Base-by-base conservation (phyloP, 202 grass and related monocot genomes). In the Cymbopogon flexuosus region DNA sequence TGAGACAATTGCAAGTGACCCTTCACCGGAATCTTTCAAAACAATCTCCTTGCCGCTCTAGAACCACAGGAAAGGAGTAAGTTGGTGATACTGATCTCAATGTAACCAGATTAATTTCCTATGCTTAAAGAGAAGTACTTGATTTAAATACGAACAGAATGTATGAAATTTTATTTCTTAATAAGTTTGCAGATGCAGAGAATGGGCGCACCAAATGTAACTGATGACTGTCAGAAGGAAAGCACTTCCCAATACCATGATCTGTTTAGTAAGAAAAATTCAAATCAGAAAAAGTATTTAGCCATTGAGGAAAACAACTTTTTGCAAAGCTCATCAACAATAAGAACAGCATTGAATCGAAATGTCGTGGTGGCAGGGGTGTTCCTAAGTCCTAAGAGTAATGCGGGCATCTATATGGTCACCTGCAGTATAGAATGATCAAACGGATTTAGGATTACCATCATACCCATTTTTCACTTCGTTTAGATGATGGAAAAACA, bases 21-120 rank as follows among this genome's bases (percentile, higher is more conserved):
- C 61, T 63, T 86, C 61, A 65, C 81, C 54, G 19, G 56, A 75
- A 12, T 90, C 84, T 81, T 86, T 80, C 67, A 81, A 22, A 57
- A 78, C 70, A 78, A 78, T 58, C 45, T 86, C 84, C 1, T 82
- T 81, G 87, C 54, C 84, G 10, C 65, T 83, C 88, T 91, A 68
- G 31, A 18, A 70, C 65, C 72, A 68, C 3, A 60, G 7, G 30
- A 79, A 54, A 79, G 33, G 22, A 51, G 6, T 31, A 68, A 11
- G 1, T 73, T 65, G 24, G 47, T 49, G 6, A 8, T 65, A 77
- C 41, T 30, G 65, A 34, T 58, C 18, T 35, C 37, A 35, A 54
- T 24, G 47, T 49, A 42, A 65, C 9, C 22, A 76, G 3, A 24
- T 7, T 64, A 73, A 61, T 68, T 47, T 62, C 51, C 3, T 19